Evolutionary conservation across 2,329 filamentous ascomycete species (phyloP).

Genomic region (Talaromyces islandicus): DNA sequence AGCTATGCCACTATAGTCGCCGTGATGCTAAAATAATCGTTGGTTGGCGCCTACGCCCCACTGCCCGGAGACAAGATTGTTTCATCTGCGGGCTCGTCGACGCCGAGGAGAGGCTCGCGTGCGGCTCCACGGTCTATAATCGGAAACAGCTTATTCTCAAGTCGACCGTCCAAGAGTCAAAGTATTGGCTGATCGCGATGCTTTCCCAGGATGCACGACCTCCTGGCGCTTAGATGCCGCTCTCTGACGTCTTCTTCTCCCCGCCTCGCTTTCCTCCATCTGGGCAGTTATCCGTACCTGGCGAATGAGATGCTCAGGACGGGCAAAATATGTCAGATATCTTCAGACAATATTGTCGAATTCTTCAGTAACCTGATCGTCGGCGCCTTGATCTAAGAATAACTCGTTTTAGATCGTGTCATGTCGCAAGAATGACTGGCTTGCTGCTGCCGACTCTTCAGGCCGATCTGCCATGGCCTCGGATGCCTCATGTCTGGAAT

Average conservation of each 20-base stretch:
- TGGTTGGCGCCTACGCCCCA: neutral
- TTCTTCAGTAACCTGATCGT: neutral
- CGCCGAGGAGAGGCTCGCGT: neutral
- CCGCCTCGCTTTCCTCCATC: neutral
- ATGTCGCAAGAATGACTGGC: conserved; percentile 2
- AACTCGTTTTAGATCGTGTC: conserved; percentile 2
- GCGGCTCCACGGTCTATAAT: neutral
- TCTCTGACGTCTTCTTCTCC: neutral
- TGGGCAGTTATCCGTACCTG: neutral
- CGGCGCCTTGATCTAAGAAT: neutral
- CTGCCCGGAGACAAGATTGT: neutral
- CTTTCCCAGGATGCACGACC: neutral
- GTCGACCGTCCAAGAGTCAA: neutral
- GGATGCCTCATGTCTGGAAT: neutral
- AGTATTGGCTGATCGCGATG: neutral
- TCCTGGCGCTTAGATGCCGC: conserved; percentile 8
- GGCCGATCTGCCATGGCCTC: neutral
- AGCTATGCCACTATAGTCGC: neutral
- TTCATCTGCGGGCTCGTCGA: neutral
- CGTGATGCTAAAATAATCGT: neutral
- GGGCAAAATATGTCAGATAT: neutral
- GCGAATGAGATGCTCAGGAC: neutral
- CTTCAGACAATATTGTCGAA: neutral
- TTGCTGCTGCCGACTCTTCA: conserved; percentile 1
- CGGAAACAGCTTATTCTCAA: neutral